Evolutionary conservation across 2,329 filamentous ascomycete genomes (phyloP), one percentile per base, ranked within the genome.

Genomic region (Coniella vitis): DNA sequence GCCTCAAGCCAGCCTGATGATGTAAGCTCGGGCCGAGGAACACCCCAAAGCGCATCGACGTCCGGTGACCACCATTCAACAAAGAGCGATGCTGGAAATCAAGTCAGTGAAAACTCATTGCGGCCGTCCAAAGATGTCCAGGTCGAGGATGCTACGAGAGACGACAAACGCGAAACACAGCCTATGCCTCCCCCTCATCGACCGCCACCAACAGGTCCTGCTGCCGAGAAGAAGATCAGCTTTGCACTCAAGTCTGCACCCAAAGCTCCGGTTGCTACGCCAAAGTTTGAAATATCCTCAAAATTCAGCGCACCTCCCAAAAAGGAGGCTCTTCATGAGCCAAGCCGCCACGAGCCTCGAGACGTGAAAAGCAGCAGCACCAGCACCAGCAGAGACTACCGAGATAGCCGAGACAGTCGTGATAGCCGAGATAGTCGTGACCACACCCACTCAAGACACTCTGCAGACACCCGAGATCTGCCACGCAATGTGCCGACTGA

Each of bases 181-280:
- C 70, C 73, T 47, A 78, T 79, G 67, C 74, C 75, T 25, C 76
- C 76, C 17, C 73, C 79, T 10, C 71, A 66, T 31, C 76, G 78
- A 49, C 70, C 78, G 35, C 67, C 75, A 2, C 72, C 76, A 17
- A 70, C 73, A 2, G 74, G 78, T 4, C 72, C 78, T n/a, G 72
- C 74, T 31, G 45, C 51, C 16, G 67, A 69, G 47, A 81, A 81
- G 38, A 93, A 91, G 67, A 94, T 96, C 61, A 94, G 89, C 63
- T 97, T 97, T 64, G 89, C 90, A 1, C 89, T 97, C 66, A 96
- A 96, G 63, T 78, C 83, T 9, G 78, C 85, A 37, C 76, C 74
- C 10, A 84, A 84, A 57, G 69, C 74, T 7, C 66, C 74, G 2
- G 69, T 78, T 13, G 68, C 80, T 8, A 71, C 73, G 12, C 79